Base-by-base conservation (phyloP, 139 green algal species). In the Coelastrella sp. region DNA sequence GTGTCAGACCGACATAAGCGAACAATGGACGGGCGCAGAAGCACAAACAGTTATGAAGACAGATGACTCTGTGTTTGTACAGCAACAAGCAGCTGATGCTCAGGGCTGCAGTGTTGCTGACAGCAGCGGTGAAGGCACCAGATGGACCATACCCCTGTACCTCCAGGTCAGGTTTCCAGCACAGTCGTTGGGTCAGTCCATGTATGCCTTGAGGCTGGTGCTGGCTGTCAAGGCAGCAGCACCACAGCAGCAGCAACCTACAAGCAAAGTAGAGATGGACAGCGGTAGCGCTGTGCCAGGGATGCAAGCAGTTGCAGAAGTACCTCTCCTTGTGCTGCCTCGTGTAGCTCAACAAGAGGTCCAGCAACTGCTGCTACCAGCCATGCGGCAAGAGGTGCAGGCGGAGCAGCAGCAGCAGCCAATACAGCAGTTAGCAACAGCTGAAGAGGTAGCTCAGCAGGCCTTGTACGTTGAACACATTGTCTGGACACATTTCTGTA, bases 331-430 rank as follows among this genome's bases (percentile, higher is more conserved):
- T 64, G 35, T 84, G 25, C 32, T 84, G 27, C 78, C 78, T 45
- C 35, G 27, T 27, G 23, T 32, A 25, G 78, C 78, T 13, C 78
- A 84, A 60, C 78, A 84, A 41, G 78, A 84, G 60, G 78, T 84
- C 15, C 78, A 84, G 62, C 78, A 84, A 60, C 78, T 84, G 78
- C 78, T 84, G n/a, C 60, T 84, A 60, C 78, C 78, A 27, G 78
- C 78, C 19, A 84, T 84, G 78, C 15, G 60, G n/a, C 60, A 84
- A 40, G 38, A 60, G 11, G 78, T 84, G 53, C 78, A 84, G 40
- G 40, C 78, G 60, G 78, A 71, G 25, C 53, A 57, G 53, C 53
- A 82, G 53, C 34, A 48, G 74, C 35, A 59, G 51, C 30, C 15
- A 21, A 4, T 40, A 35, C 66, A 25, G 15, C n/a, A 63, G 27